Evolutionary conservation across 768 basidiomycete species (phyloP).

Genomic region (Lactarius evosmus): DNA sequence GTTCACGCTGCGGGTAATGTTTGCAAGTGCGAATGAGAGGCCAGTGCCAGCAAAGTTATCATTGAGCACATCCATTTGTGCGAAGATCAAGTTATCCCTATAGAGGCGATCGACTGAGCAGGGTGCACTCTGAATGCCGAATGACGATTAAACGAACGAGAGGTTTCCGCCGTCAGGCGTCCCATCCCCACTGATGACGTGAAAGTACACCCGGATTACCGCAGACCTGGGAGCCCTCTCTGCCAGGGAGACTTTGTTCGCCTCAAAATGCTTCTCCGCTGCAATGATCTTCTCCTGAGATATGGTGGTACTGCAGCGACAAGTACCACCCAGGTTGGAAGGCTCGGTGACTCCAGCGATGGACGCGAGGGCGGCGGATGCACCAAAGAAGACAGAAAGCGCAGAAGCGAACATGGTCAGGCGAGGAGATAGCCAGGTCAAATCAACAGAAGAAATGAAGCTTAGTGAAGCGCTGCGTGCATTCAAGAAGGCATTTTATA

Average conservation of each 20-base stretch:
- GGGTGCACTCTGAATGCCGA: background rate
- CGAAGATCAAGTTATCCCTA: conserved; percentile 38
- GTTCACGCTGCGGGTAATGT: conserved; percentile 45
- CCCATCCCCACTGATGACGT: conserved; percentile 43
- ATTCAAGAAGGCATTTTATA: background rate
- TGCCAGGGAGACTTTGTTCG: conserved; percentile 36
- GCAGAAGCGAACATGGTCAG: conserved; percentile 25
- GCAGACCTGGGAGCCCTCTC: conserved; percentile 18
- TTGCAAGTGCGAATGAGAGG: conserved; percentile 41
- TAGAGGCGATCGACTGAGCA: conserved; percentile 8
- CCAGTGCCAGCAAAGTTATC: conserved; percentile 39
- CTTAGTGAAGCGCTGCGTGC: background rate
- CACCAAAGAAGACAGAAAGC: conserved; percentile 34
- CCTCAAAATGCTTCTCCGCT: conserved; percentile 43
- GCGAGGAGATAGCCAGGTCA: background rate
- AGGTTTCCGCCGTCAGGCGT: conserved; percentile 42
- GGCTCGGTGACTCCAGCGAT: conserved; percentile 20
- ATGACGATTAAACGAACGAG: conserved; percentile 35
- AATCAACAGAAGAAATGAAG: background rate
- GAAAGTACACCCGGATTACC: conserved; percentile 42
- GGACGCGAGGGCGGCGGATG: conserved; percentile 32
- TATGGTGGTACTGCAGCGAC: conserved; percentile 27
- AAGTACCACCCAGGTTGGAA: conserved; percentile 26
- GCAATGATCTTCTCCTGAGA: conserved; percentile 36
- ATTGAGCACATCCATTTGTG: conserved; percentile 46